Percentiles rank a stretch among this genome's conserved stretches.
Evolutionary conservation across 441 rosid species (phyloP).

Genomic region (Eutrema salsugineum): DNA sequence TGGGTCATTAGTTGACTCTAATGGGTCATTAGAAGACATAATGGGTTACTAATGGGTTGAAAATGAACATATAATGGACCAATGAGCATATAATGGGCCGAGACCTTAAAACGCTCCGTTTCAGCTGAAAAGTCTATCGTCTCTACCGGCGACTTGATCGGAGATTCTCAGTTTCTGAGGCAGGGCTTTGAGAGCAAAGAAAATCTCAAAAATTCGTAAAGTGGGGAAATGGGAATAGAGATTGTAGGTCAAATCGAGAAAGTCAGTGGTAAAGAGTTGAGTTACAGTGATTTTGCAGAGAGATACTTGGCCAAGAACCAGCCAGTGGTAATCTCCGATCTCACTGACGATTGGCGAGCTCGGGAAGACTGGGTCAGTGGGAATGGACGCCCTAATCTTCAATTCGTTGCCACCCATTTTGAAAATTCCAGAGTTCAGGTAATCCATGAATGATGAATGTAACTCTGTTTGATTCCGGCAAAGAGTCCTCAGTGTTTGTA

Average conservation of each 20-base stretch:
- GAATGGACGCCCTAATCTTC: slow-evolving; percentile 60
- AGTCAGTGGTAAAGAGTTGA: slow-evolving; percentile 59
- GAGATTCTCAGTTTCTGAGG: background rate
- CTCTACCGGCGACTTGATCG: background rate
- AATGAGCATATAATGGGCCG: background rate
- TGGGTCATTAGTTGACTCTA: too few species aligned
- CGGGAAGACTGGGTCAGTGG: slow-evolving; percentile 68
- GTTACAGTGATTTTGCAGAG: slow-evolving; percentile 57
- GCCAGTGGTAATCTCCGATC: slow-evolving; percentile 70
- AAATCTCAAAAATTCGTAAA: background rate
- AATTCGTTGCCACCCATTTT: slow-evolving; percentile 61
- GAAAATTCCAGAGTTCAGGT: slow-evolving; percentile 87
- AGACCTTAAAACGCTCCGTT: background rate
- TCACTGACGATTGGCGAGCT: slow-evolving; percentile 85
- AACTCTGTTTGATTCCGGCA: background rate
- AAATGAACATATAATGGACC: background rate
- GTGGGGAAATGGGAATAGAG: slow-evolving; percentile 45
- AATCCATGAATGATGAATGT: too few species aligned
- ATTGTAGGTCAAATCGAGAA: slow-evolving; percentile 62
- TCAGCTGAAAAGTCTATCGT: background rate
- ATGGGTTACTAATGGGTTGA: background rate
- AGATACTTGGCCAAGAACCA: slow-evolving; percentile 62
- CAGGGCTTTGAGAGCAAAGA: background rate
- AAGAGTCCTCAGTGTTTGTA: background rate
- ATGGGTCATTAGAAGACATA: too few species aligned